Conservation (phyloP, 1,284 basidiomycete genomes). For the Termitomyces sp. region DNA sequence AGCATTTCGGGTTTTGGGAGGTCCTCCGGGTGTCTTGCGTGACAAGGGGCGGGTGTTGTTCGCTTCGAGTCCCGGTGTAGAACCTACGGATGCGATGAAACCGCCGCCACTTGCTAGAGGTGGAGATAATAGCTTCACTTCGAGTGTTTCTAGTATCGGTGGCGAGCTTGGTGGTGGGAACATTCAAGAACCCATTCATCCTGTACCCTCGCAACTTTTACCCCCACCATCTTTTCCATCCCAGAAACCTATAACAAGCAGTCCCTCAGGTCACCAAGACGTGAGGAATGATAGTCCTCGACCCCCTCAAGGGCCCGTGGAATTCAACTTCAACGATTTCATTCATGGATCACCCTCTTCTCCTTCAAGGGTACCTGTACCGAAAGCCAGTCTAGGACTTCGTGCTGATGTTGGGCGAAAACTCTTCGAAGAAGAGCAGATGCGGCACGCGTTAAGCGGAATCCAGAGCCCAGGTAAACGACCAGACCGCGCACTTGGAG, state of each 20-base stretch:
- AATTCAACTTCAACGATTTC: conserved; percentile 67
- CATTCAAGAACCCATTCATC: conserved; percentile 13
- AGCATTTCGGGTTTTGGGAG: conserved; percentile 50
- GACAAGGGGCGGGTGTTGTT: conserved; percentile 67
- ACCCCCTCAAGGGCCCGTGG: conserved; percentile 22
- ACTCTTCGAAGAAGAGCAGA: conserved; percentile 67
- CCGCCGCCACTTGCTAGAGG: conserved; percentile 25
- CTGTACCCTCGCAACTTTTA: conserved; percentile 26
- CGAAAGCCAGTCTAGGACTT: conserved; percentile 43
- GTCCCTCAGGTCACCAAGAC: conserved; percentile 24
- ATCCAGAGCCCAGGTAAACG: conserved; percentile 22
- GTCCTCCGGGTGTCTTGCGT: conserved; percentile 43
- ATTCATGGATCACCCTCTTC: conserved; percentile 71
- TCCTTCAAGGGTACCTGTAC: conserved; percentile 24
- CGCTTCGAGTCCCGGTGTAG: conserved; percentile 31
- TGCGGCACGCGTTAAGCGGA: conserved; percentile 28
- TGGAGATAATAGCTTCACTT: conserved; percentile 36
- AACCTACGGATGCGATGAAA: conserved; percentile 23
- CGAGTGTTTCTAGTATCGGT: conserved; percentile 41
- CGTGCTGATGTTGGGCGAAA: conserved; percentile 61
- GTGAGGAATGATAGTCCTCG: conserved; percentile 25
- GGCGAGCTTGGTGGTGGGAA: conserved; percentile 27
- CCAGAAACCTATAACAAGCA: conserved; percentile 20
- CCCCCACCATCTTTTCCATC: conserved; percentile 30
- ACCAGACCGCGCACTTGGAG: conserved; percentile 33